Evolutionary conservation across 768 basidiomycete genomes (phyloP), one percentile per base, ranked within the genome.

Genomic region (Tulasnella sp.): DNA sequence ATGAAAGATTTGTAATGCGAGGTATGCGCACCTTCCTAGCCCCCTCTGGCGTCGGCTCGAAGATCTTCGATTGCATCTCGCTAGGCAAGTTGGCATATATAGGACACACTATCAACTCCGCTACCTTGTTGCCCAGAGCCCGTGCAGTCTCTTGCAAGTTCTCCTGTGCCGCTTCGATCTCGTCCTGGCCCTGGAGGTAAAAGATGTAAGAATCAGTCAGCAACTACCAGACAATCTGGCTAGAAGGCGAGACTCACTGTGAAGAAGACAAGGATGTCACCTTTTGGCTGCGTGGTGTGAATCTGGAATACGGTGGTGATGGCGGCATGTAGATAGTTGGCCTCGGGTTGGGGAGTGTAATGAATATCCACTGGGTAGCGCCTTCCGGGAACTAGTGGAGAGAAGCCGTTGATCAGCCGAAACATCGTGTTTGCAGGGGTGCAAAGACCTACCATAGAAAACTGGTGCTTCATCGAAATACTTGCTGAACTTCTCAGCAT

Each of bases 291-390:
- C 1, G 96, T 97, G 2, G 93, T 98, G 70, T 99, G 96, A 41
- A 98, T 98, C 70, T 99, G 96, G 73, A 99, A 96, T 27, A 98
- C 84, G 9, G 96, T 99, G 1, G 96, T 99, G 69, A 99, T 94
- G 42, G 96, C 90, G 19, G 96, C 96, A 68, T 98, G 93, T 22
- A 98, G 82, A 68, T 98, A 99, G 70, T 98, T 98, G 45, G 96
- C 96, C 75, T 99, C 96, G 7, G 96, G 96, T 70, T 98, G 96
- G 21, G 94, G 93, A 9, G 96, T 99, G 71, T 98, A 99, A 69
- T 94, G 92, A 59, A 98, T 92, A 68, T 98, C 96, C 61, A 99
- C 96, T 12, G 96, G 92, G 70, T 90, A 99, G 67, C 89, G 84
- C 62, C 96, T 88, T 64, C 96, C 96, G 63, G 96, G 96, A 44